A percentile compares a stretch with the other conserved stretches of the same genome.
These are phyloP conservation scores for Amborella trichopoda DNA, from an alignment of 164 flowering plant genomes.

Conservation along the genomic window DNA sequence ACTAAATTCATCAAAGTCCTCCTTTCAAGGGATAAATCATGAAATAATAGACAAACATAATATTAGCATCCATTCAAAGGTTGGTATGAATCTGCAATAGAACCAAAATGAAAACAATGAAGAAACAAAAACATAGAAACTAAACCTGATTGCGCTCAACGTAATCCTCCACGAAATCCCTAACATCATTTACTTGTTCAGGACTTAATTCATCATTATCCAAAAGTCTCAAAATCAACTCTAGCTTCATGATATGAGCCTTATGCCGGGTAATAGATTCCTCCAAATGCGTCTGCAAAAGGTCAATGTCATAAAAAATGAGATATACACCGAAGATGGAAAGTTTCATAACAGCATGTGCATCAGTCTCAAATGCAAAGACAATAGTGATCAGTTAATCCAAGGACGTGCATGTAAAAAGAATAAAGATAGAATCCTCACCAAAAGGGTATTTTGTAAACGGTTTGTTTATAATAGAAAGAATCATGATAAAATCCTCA, in stretches of 20 bases:
- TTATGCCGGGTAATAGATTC: slow-evolving; percentile 82
- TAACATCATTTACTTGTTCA: slow-evolving; percentile 94
- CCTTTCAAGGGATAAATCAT: slow-evolving; percentile 29
- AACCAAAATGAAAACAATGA: neutral
- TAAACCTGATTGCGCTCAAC: slow-evolving; percentile 92
- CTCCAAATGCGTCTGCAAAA: slow-evolving; percentile 78
- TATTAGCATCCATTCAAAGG: neutral
- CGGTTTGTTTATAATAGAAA: too few relatives aligned
- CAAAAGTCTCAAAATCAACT: slow-evolving; percentile 77
- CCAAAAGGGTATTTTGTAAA: too few relatives aligned
- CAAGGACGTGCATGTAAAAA: slow-evolving; percentile 1
- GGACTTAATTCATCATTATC: slow-evolving; percentile 98
- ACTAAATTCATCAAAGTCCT: slow-evolving; percentile 90
- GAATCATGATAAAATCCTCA: too few relatives aligned
- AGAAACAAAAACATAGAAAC: neutral
- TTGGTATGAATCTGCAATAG: neutral
- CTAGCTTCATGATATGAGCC: slow-evolving; percentile 92
- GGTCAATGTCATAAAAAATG: too few relatives aligned
- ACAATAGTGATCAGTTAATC: neutral
- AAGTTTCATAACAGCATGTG: too few relatives aligned
- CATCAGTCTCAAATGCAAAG: too few relatives aligned
- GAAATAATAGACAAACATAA: slow-evolving; percentile 1
- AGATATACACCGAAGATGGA: too few relatives aligned
- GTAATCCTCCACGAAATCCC: slow-evolving; percentile 90
- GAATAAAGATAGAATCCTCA: too few relatives aligned